Percentiles rank a stretch among this genome's conserved stretches.
These are phyloP conservation scores for Albophoma yamanashiensis DNA, from an alignment of 2,329 filamentous ascomycete genomes.

Conservation along the genomic window DNA sequence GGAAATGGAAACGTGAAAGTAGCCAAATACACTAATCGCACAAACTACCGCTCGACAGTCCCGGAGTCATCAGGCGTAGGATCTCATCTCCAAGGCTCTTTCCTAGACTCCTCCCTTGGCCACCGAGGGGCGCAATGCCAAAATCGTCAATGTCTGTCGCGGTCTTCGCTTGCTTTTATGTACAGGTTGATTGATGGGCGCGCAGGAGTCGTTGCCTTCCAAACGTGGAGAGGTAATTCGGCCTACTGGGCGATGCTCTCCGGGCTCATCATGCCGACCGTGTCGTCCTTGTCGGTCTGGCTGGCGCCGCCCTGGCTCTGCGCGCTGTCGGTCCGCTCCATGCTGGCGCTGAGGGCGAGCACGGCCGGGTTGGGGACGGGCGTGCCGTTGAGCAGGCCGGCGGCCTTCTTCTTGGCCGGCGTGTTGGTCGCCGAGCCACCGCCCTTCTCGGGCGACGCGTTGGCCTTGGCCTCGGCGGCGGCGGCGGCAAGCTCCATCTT, in stretches of 20 bases:
- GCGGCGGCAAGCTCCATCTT: constrained; percentile 51
- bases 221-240: background rate
- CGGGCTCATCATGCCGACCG: constrained; percentile 73
- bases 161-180: background rate
- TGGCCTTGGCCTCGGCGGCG: constrained; percentile 36
- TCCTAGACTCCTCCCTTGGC: background rate
- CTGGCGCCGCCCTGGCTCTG: constrained; percentile 48
- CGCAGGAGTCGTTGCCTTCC: background rate
- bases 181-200: background rate
- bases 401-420: constrained; percentile 43
- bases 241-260: constrained; percentile 54
- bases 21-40: background rate
- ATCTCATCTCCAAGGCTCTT: background rate
- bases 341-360: constrained; percentile 32
- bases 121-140: background rate
- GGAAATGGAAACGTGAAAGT: too few species aligned
- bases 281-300: constrained; percentile 58
- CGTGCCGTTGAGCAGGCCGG: constrained; percentile 23
- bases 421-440: constrained; percentile 25
- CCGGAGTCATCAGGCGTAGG: background rate
- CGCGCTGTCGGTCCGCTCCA: constrained; percentile 49
- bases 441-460: constrained; percentile 22
- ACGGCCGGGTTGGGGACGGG: constrained; percentile 26
- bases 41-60: background rate
- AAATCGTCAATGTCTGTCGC: background rate